Base-by-base conservation (phyloP, 75 land plant species). In the Selaginella tamariscina region DNA sequence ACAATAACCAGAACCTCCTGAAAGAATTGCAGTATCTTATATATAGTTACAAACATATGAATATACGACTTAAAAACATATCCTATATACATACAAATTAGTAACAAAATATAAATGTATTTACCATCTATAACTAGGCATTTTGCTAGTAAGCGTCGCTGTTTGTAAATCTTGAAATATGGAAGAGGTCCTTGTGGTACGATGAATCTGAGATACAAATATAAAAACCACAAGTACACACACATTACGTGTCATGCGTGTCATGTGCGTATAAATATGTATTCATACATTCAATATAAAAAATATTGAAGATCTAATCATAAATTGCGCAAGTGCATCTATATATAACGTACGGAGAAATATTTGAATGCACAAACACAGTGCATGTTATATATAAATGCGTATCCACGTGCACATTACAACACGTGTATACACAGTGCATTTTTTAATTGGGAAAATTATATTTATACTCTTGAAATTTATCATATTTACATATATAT, bases 1-100 rank as follows among this genome's bases (percentile, higher is more conserved):
- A 71, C 87, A 86, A 69, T 91, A 91, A 33, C 97, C 97, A 2
- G 97, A 91, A 27, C 97, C 97, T 67, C 88, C 97, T 91, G 32
- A 68, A 65, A 23, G 33, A 18, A 23, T 39, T 26, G 29, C 23
- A n/a, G n/a, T 27, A 27, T 11, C 18, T 31, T 30, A 33, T 0
- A 20, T 18, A 24, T 2, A 69, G 9, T 28, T 62, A 30, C 68
- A 65, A 0, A 65, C 24, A 60, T 11, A 20, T 30, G 20, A 2
- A 33, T 31, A 29, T 20, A 1, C 18, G 33, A 31, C 26, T 32
- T 31, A 67, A 1, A 22, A 67, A 71, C 23, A 24, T 64, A 24
- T 26, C 21, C 55, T 20, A 0, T n/a, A 22, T 11, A 31, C 24
- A 2, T 11, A 29, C 22, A 24, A 24, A 21, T 39, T n/a, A 31